A percentile compares a stretch with the other conserved stretches of the same genome.
These are phyloP conservation scores for Cyclotella atomus DNA, from an alignment of 108 stramenopile genomes.

Conservation along the genomic window DNA sequence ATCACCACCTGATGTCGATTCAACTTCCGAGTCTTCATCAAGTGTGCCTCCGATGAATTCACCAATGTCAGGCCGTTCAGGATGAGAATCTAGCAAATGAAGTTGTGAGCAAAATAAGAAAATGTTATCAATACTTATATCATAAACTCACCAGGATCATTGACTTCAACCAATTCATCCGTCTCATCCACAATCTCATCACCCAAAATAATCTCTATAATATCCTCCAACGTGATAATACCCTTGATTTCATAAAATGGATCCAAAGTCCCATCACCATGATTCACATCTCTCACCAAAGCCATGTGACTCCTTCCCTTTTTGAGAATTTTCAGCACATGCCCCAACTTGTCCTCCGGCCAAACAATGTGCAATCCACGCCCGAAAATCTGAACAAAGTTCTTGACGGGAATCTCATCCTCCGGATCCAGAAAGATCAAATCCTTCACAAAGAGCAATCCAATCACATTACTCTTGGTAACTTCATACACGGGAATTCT, in stretches of 20 bases:
- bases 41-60: conserved; percentile 31
- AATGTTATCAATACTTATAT: too few relatives aligned
- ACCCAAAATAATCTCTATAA: conserved; percentile 93
- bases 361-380: conserved; percentile 86
- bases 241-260: conserved; percentile 95
- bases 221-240: conserved; percentile 98
- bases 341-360: conserved; percentile 88
- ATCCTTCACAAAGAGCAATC: conserved; percentile 97
- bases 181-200: conserved; percentile 99
- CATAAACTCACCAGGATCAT: conserved; percentile 46
- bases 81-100: conserved; percentile 39
- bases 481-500: conserved; percentile 93
- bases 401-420: conserved; percentile 87
- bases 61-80: conserved; percentile 47
- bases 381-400: conserved; percentile 94
- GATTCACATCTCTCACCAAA: conserved; percentile 92
- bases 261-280: conserved; percentile 74
- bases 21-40: conserved; percentile 15
- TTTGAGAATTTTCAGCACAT: conserved; percentile 90
- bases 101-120: not conserved
- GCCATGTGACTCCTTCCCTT: conserved; percentile 92
- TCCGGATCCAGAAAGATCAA: conserved; percentile 98
- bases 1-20: not conserved
- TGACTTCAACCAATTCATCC: conserved; percentile 83
- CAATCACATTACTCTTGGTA: conserved; percentile 87